Conservation (phyloP, 768 basidiomycete species). For the Lactarius psammicola region DNA sequence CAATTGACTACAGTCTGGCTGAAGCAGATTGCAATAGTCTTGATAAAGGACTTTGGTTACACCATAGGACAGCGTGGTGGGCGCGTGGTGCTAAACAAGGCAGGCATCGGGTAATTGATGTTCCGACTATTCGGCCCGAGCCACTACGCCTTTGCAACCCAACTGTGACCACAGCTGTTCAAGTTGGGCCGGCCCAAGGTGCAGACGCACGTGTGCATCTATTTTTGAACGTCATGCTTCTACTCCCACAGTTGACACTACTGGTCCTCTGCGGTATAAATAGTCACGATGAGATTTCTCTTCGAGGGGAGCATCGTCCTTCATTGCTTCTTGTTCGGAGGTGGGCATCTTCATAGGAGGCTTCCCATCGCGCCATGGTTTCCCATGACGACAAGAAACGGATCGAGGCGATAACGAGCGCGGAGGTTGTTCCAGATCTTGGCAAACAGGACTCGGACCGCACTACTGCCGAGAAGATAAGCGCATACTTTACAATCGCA, state of each 20-base stretch:
- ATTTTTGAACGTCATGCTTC: slow-evolving; percentile 8
- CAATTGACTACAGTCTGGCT: not conserved
- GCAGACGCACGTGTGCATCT: slow-evolving; percentile 15
- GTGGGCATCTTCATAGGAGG: not conserved
- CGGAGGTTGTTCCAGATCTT: slow-evolving; percentile 15
- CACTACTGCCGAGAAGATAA: slow-evolving; percentile 42
- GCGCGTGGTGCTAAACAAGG: not conserved
- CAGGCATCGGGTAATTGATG: not conserved
- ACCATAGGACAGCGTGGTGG: no score
- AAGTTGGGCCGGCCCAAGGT: not conserved
- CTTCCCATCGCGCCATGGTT: slow-evolving; percentile 8
- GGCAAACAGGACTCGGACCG: slow-evolving; percentile 10
- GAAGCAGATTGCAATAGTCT: slow-evolving; percentile 46
- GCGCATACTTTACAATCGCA: slow-evolving; percentile 61
- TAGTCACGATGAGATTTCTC: slow-evolving; percentile 1
- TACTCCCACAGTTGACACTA: slow-evolving; percentile 2
- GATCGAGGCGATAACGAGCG: not conserved
- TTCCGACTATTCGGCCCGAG: slow-evolving; percentile 1
- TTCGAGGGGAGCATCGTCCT: not conserved
- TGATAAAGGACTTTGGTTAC: slow-evolving; percentile 52
- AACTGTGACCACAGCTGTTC: not conserved
- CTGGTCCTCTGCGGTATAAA: slow-evolving; percentile 10
- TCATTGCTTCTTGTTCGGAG: slow-evolving; percentile 3
- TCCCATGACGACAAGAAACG: slow-evolving; percentile 5
- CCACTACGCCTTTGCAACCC: not conserved